Evolutionary conservation across 306 rosid genomes (phyloP).

Genomic region (Rosa multiflora): DNA sequence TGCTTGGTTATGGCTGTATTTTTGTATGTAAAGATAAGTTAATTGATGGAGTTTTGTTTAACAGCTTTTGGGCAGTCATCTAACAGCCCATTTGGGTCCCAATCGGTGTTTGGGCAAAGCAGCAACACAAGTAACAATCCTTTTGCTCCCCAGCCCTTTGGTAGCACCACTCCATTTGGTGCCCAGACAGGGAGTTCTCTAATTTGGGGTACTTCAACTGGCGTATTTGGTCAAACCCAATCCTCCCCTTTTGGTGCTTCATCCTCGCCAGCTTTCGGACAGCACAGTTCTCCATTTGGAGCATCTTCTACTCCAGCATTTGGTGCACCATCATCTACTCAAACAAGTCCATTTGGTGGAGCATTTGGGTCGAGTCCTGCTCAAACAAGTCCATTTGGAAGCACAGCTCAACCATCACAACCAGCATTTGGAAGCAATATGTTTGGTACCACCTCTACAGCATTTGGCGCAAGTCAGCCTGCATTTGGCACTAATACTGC

Average conservation of each 20-base stretch:
- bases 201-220: constrained; percentile 88
- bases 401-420: constrained; percentile 68
- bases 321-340: constrained; percentile 25
- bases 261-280: constrained; percentile 73
- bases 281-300: constrained; percentile 57
- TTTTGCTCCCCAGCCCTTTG: constrained; percentile 82
- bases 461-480: constrained; percentile 32
- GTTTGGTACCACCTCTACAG: constrained; percentile 64
- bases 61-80: constrained; percentile 96
- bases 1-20: background rate
- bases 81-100: constrained; percentile 79
- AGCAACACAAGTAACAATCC: constrained; percentile 62
- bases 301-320: constrained; percentile 72
- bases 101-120: constrained; percentile 71
- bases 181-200: constrained; percentile 58
- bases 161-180: constrained; percentile 75
- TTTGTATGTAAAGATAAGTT: constrained; percentile 4
- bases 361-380: constrained; percentile 75
- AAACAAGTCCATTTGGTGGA: constrained; percentile 48
- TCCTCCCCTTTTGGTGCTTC: constrained; percentile 62
- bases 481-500: constrained; percentile 35
- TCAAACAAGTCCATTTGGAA: constrained; percentile 79
- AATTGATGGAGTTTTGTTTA: constrained; percentile 16
- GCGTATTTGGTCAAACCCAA: constrained; percentile 83
- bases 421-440: constrained; percentile 85